These are phyloP conservation scores for Solanum virginianum DNA, from an alignment of 257 asterid species.

Conservation along the genomic window DNA sequence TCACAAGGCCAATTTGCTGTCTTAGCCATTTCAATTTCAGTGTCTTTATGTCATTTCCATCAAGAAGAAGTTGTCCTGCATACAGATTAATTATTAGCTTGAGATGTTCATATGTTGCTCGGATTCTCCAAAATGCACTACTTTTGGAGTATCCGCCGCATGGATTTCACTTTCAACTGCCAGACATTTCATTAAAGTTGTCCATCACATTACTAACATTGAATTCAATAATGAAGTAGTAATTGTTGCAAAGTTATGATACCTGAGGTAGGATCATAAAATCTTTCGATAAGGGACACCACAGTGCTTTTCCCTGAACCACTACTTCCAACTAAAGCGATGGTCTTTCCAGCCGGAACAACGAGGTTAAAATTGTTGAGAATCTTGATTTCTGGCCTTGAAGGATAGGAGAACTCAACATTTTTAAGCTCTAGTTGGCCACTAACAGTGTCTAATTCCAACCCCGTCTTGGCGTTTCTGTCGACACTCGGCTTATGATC, in stretches of 20 bases:
- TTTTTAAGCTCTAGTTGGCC: slow-evolving; percentile 71
- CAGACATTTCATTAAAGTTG: background rate
- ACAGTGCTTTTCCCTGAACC: slow-evolving; percentile 94
- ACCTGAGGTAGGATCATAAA: slow-evolving; percentile 87
- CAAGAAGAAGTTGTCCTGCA: slow-evolving; percentile 66
- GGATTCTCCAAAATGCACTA: background rate
- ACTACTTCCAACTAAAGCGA: slow-evolving; percentile 85
- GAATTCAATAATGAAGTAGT: background rate
- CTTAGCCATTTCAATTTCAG: slow-evolving; percentile 68
- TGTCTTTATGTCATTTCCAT: slow-evolving; percentile 65
- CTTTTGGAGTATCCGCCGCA: background rate
- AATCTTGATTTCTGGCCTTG: slow-evolving; percentile 59
- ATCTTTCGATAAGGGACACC: slow-evolving; percentile 85
- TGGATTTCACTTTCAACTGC: background rate
- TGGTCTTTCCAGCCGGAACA: slow-evolving; percentile 78
- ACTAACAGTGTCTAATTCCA: slow-evolving; percentile 50
- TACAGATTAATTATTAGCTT: slow-evolving; percentile 17
- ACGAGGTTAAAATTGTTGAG: slow-evolving; percentile 43
- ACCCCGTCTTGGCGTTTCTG: slow-evolving; percentile 38
- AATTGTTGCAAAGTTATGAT: background rate
- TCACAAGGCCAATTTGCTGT: slow-evolving; percentile 80
- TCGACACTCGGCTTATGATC: slow-evolving; percentile 67
- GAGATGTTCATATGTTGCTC: background rate
- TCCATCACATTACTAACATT: background rate
- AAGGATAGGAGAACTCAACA: slow-evolving; percentile 64